A percentile compares a stretch with the other conserved stretches of the same genome.
Evolutionary conservation across 2,329 filamentous ascomycete genomes (phyloP).

Genomic region (Phyllosticta citribraziliensis): DNA sequence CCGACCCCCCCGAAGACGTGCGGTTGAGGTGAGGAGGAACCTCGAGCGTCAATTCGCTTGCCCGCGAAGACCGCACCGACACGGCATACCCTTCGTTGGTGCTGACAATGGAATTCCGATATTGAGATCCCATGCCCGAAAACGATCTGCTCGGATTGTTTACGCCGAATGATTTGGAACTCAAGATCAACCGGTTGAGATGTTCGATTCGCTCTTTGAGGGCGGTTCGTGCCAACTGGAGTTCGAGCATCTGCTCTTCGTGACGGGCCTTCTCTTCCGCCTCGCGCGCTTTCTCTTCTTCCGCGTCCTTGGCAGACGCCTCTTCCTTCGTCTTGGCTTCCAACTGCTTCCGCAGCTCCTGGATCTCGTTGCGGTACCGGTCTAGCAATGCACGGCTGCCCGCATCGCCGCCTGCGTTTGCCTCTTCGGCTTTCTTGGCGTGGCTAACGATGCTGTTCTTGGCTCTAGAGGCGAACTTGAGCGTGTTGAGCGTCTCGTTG

Average conservation of each 20-base stretch:
- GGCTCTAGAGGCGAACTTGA: slow-evolving; percentile 92
- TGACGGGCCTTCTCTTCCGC: slow-evolving; percentile 72
- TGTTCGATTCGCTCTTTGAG: slow-evolving; percentile 97
- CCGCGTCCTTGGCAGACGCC: slow-evolving; percentile 53
- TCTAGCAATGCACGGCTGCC: slow-evolving; percentile 81
- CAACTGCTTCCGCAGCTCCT: slow-evolving; percentile 68
- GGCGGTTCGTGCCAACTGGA: slow-evolving; percentile 92
- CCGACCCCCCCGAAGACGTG: slow-evolving; percentile 16
- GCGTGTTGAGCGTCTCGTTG: slow-evolving; percentile 82
- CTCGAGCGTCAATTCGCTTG: slow-evolving; percentile 31
- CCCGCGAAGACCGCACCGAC: slow-evolving; percentile 30
- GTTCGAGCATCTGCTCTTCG: slow-evolving; percentile 96
- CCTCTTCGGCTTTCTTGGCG: slow-evolving; percentile 89
- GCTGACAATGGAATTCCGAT: slow-evolving; percentile 30
- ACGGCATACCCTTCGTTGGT: slow-evolving; percentile 38
- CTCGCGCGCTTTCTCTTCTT: slow-evolving; percentile 57
- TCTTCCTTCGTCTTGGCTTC: slow-evolving; percentile 46
- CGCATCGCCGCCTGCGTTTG: slow-evolving; percentile 65
- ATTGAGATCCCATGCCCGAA: slow-evolving; percentile 23
- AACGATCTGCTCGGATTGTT: slow-evolving; percentile 46
- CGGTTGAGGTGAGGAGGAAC: slow-evolving; percentile 22
- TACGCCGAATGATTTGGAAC: slow-evolving; percentile 90
- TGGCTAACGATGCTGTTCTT: slow-evolving; percentile 98
- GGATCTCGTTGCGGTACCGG: slow-evolving; percentile 87
- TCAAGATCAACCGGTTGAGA: slow-evolving; percentile 86